Evolutionary conservation across 2,329 filamentous ascomycete species (phyloP).

Genomic region (Macrophomina tecta): DNA sequence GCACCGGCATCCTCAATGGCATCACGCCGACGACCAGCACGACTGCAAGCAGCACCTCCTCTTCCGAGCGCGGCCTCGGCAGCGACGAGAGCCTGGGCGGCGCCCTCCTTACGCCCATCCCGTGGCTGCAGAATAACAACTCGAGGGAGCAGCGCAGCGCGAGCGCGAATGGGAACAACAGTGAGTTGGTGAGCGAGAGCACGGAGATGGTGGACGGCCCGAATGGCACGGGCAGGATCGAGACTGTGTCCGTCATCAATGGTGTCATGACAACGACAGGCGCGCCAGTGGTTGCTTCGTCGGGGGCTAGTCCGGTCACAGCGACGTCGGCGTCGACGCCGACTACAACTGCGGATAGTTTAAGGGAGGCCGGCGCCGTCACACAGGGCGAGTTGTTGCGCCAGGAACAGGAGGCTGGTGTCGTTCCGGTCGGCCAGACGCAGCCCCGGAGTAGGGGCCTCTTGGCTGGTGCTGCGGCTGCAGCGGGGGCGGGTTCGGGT

Average conservation of each 20-base stretch:
- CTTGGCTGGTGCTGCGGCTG: slow-evolving; percentile 31
- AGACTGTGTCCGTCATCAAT: slow-evolving; percentile 82
- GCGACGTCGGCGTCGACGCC: slow-evolving; percentile 34
- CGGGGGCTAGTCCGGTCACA: neutral
- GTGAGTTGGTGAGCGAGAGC: slow-evolving; percentile 72
- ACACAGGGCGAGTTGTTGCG: slow-evolving; percentile 81
- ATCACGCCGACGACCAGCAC: slow-evolving; percentile 68
- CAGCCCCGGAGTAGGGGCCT: slow-evolving; percentile 37
- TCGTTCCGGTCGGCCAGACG: slow-evolving; percentile 71
- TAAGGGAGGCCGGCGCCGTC: slow-evolving; percentile 60
- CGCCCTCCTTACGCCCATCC: slow-evolving; percentile 89
- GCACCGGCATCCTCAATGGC: slow-evolving; percentile 55
- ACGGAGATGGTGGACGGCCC: slow-evolving; percentile 83
- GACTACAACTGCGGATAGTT: slow-evolving; percentile 31
- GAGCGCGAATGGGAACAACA: slow-evolving; percentile 38
- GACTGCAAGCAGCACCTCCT: slow-evolving; percentile 38
- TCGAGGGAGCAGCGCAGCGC: slow-evolving; percentile 33
- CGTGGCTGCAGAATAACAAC: slow-evolving; percentile 69
- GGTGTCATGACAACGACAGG: slow-evolving; percentile 63
- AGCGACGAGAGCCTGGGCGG: slow-evolving; percentile 90
- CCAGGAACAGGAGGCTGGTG: slow-evolving; percentile 84
- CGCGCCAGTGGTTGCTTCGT: slow-evolving; percentile 32
- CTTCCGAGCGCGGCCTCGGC: slow-evolving; percentile 58
- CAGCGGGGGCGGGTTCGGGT: slow-evolving; percentile 26
- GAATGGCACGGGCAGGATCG: slow-evolving; percentile 77